These are phyloP conservation scores for Penicillium chermesinum DNA, from an alignment of 495 filamentous ascomycete genomes.

Conservation along the genomic window DNA sequence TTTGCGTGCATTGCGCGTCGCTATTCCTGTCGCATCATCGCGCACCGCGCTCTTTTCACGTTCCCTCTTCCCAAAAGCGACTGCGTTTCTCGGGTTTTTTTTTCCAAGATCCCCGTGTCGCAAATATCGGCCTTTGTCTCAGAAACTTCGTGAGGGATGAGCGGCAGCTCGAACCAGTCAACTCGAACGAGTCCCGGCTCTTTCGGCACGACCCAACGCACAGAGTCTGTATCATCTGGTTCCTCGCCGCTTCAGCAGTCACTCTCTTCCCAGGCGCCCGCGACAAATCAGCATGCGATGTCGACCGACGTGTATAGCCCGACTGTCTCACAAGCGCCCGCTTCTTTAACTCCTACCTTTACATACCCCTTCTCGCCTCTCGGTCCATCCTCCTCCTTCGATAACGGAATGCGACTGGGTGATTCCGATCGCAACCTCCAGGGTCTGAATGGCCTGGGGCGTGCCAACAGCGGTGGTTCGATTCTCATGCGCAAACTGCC, in stretches of 20 bases:
- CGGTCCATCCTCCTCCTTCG: slow-evolving; percentile 39
- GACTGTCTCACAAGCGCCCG: slow-evolving; percentile 36
- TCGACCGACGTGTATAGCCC: slow-evolving; percentile 47
- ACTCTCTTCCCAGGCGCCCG: slow-evolving; percentile 37
- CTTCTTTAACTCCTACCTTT: slow-evolving; percentile 36
- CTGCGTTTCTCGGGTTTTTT: slow-evolving; percentile 12
- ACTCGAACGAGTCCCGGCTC: slow-evolving; percentile 47
- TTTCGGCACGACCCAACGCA: slow-evolving; percentile 42
- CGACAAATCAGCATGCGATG: slow-evolving; percentile 49
- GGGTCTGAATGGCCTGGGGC: slow-evolving; percentile 42
- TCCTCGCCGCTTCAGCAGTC: slow-evolving; percentile 42
- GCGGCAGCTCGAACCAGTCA: slow-evolving; percentile 44
- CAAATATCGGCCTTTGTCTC: slow-evolving; percentile 14
- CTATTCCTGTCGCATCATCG: slow-evolving; percentile 14
- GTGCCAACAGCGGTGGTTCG: slow-evolving; percentile 36
- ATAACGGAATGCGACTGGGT: slow-evolving; percentile 46
- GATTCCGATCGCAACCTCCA: slow-evolving; percentile 44
- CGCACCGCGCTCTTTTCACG: slow-evolving; percentile 16
- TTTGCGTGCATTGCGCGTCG: slow-evolving; percentile 11
- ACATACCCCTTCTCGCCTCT: slow-evolving; percentile 43
- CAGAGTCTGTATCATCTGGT: slow-evolving; percentile 43
- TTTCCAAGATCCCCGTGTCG: slow-evolving; percentile 16
- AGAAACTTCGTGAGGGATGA: slow-evolving; percentile 38
- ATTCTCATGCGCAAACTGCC: slow-evolving; percentile 75
- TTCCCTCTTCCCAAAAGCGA: slow-evolving; percentile 12